A percentile compares a stretch with the other conserved stretches of the same genome.
Conservation (phyloP, 2,329 filamentous ascomycete genomes). For the Nigrospora oryzae region DNA sequence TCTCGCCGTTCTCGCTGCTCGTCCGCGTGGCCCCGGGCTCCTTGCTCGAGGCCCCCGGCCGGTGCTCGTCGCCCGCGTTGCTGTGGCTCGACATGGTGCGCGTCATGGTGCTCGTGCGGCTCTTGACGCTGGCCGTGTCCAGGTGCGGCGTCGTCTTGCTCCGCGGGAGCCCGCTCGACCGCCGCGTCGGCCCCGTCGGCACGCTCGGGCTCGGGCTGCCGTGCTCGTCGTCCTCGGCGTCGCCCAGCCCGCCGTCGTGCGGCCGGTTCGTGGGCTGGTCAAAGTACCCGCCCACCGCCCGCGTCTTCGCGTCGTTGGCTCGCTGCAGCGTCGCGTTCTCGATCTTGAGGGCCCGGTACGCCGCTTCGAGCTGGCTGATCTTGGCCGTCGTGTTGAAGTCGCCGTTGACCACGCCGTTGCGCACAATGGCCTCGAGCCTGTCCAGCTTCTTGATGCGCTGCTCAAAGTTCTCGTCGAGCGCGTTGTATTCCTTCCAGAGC, state of each 20-base stretch:
- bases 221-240: conserved; percentile 22
- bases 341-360: conserved; percentile 54
- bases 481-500: conserved; percentile 84
- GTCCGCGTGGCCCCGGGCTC: not conserved
- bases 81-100: conserved; percentile 14
- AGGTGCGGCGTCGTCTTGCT: conserved; percentile 28
- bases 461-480: conserved; percentile 73
- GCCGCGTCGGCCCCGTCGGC: conserved; percentile 38
- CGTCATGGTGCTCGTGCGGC: conserved; percentile 14
- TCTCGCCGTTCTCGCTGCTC: not conserved
- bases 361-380: conserved; percentile 48
- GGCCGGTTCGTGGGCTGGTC: conserved; percentile 27
- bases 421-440: conserved; percentile 70
- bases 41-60: conserved; percentile 4
- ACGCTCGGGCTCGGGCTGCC: conserved; percentile 46
- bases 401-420: conserved; percentile 50
- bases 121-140: conserved; percentile 11
- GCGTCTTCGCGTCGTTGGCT: conserved; percentile 48
- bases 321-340: conserved; percentile 63
- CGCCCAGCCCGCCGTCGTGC: conserved; percentile 16
- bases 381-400: conserved; percentile 33
- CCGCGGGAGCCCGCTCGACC: conserved; percentile 19
- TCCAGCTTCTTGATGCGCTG: conserved; percentile 78
- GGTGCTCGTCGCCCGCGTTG: conserved; percentile 12
- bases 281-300: conserved; percentile 18